Evolutionary conservation across 352 stramenopile species (phyloP).

Genomic region (Hyaloperonospora brassicae): DNA sequence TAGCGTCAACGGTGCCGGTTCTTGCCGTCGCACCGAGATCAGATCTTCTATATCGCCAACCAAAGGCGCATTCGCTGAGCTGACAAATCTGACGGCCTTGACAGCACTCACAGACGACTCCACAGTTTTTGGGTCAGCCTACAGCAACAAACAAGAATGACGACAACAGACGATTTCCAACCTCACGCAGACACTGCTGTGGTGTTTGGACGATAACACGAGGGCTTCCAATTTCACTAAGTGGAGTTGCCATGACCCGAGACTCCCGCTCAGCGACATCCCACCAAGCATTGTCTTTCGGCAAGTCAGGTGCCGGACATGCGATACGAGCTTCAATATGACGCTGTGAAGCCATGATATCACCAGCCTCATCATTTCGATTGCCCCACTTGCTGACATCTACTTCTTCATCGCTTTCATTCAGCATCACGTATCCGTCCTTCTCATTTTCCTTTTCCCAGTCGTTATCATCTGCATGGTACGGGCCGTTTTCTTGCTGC

Average conservation of each 20-base stretch:
- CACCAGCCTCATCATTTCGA: constrained; percentile 42
- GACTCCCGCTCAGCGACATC: constrained; percentile 34
- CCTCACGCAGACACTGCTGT: constrained; percentile 19
- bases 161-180: constrained; percentile 8
- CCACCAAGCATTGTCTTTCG: constrained; percentile 38
- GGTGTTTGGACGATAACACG: constrained; percentile 23
- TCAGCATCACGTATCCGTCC: constrained; percentile 14
- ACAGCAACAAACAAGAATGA: not conserved
- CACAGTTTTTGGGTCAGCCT: constrained; percentile 2
- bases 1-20: constrained; percentile 11
- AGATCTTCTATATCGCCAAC: constrained; percentile 59
- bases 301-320: constrained; percentile 2
- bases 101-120: constrained; percentile 15
- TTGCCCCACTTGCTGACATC: constrained; percentile 14
- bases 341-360: constrained; percentile 62
- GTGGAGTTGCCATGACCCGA: constrained; percentile 22
- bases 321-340: constrained; percentile 18
- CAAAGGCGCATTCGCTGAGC: constrained; percentile 32
- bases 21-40: constrained; percentile 37
- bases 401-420: constrained; percentile 19
- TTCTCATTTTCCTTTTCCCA: constrained; percentile 16
- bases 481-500: constrained; percentile 25
- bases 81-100: constrained; percentile 15
- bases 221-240: constrained; percentile 48
- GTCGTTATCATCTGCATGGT: constrained; percentile 1